phyloP scores from a whole-genome alignment of 805 yeast genomes.

The Yamadazyma insecticola region DNA sequence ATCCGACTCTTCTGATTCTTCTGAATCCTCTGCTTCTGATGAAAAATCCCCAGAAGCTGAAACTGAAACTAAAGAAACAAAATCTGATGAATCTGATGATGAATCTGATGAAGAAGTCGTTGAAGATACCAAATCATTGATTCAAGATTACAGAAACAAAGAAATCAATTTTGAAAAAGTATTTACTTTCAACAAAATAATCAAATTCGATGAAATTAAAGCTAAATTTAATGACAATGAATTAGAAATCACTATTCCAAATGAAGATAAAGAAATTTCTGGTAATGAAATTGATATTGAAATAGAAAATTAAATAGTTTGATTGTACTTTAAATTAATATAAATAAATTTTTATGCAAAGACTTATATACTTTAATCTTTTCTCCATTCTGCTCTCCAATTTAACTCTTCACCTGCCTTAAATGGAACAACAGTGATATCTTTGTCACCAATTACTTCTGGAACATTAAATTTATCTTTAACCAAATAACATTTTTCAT shows the following conservation, averaged over 20 bases:
- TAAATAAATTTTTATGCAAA: slow-evolving; percentile 1
- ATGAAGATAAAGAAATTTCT: slow-evolving; percentile 21
- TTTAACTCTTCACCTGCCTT: slow-evolving; percentile 69
- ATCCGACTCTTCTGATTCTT: slow-evolving; percentile 7
- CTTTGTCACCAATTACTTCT: slow-evolving; percentile 44
- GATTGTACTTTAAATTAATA: slow-evolving; percentile 3
- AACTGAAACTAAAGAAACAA: slow-evolving; percentile 7
- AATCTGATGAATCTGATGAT: slow-evolving; percentile 11
- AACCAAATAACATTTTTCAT: slow-evolving; percentile 48
- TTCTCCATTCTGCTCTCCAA: slow-evolving; percentile 75
- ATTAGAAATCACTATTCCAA: slow-evolving; percentile 39
- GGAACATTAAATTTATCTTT: slow-evolving; percentile 56
- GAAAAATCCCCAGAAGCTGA: slow-evolving; percentile 6
- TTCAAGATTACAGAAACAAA: slow-evolving; percentile 30
- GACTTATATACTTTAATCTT: neutral
- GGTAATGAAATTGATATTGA: slow-evolving; percentile 17
- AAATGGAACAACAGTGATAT: slow-evolving; percentile 68
- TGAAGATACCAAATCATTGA: slow-evolving; percentile 36
- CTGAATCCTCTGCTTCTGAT: slow-evolving; percentile 15
- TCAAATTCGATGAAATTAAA: slow-evolving; percentile 32
- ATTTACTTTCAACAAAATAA: slow-evolving; percentile 36
- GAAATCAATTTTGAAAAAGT: slow-evolving; percentile 41
- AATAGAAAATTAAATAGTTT: too few species aligned
- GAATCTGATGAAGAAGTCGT: slow-evolving; percentile 32
- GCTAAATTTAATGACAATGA: slow-evolving; percentile 37